These are phyloP conservation scores for Hemerocallis citrina DNA, from an alignment of 106 monocot genomes.

Conservation along the genomic window DNA sequence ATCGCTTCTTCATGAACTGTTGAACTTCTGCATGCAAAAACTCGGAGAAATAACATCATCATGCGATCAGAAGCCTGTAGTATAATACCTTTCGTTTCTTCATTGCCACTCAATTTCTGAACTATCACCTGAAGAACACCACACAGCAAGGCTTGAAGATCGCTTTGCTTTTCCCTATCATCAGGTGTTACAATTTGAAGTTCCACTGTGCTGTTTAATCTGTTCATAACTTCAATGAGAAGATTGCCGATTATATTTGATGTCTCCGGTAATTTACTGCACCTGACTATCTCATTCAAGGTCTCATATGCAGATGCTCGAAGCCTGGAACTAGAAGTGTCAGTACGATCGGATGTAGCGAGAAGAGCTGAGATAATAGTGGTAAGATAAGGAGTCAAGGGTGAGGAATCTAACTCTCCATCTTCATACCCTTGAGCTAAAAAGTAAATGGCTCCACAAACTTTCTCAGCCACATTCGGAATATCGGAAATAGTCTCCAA, in stretches of 20 bases:
- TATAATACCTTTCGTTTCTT: slow-evolving; percentile 15
- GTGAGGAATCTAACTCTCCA: neutral
- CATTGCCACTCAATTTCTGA: slow-evolving; percentile 16
- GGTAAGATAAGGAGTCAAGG: slow-evolving; percentile 12
- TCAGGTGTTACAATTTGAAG: slow-evolving; percentile 13
- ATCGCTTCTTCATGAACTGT: slow-evolving; percentile 29
- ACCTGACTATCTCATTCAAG: slow-evolving; percentile 23
- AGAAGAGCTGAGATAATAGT: slow-evolving; percentile 21
- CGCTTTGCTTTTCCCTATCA: slow-evolving; percentile 25
- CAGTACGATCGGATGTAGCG: slow-evolving; percentile 8
- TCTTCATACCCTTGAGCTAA: slow-evolving; percentile 24
- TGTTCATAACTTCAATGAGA: slow-evolving; percentile 12
- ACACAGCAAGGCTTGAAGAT: slow-evolving; percentile 18
- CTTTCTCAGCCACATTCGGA: slow-evolving; percentile 23
- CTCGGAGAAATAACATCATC: slow-evolving; percentile 17
- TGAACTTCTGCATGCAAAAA: slow-evolving; percentile 19
- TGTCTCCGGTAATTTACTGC: slow-evolving; percentile 20
- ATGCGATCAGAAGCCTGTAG: slow-evolving; percentile 19
- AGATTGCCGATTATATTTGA: slow-evolving; percentile 8
- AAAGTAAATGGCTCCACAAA: slow-evolving; percentile 22
- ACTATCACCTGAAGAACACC: slow-evolving; percentile 25
- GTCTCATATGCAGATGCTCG: slow-evolving; percentile 19
- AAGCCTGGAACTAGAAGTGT: slow-evolving; percentile 7
- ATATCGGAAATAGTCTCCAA: slow-evolving; percentile 11
- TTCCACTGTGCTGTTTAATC: slow-evolving; percentile 10